phyloP scores from a whole-genome alignment of 768 basidiomycete species.

The Xerocomellus chrysenteron region DNA sequence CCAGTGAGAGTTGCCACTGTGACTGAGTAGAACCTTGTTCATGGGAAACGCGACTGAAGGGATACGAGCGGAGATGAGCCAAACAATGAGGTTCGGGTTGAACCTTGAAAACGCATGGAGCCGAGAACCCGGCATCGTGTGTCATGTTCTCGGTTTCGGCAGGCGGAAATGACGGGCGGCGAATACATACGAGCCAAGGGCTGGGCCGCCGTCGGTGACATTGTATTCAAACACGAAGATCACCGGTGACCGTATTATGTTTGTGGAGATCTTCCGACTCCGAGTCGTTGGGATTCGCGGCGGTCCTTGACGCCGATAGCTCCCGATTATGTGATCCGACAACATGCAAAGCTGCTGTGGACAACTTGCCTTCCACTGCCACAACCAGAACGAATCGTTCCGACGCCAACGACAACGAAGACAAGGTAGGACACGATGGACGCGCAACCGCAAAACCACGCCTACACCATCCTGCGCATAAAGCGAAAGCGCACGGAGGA shows the following conservation, averaged over 20 bases:
- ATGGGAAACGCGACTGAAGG: neutral
- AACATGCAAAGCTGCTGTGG: too few relatives aligned
- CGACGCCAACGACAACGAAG: neutral
- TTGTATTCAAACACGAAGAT: too few relatives aligned
- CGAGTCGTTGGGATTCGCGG: too few relatives aligned
- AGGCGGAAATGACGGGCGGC: neutral
- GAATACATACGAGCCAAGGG: too few relatives aligned
- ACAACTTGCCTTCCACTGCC: neutral
- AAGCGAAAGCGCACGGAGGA: conserved; percentile 83
- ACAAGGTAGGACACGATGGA: conserved; percentile 18
- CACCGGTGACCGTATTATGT: too few relatives aligned
- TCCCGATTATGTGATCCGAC: conserved; percentile 14
- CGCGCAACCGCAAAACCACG: conserved; percentile 28
- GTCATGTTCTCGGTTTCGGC: neutral
- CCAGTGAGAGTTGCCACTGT: too few relatives aligned
- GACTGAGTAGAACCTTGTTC: too few relatives aligned
- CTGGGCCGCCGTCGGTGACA: too few relatives aligned
- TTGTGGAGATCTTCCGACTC: too few relatives aligned
- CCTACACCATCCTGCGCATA: conserved; percentile 75
- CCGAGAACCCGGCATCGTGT: neutral
- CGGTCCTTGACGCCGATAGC: too few relatives aligned
- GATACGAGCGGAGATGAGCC: neutral
- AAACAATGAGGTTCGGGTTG: too few relatives aligned
- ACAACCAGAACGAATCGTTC: neutral
- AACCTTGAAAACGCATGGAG: too few relatives aligned